Conservation (phyloP, 2,329 filamentous ascomycete species). For the Macroventuria anomochaeta region DNA sequence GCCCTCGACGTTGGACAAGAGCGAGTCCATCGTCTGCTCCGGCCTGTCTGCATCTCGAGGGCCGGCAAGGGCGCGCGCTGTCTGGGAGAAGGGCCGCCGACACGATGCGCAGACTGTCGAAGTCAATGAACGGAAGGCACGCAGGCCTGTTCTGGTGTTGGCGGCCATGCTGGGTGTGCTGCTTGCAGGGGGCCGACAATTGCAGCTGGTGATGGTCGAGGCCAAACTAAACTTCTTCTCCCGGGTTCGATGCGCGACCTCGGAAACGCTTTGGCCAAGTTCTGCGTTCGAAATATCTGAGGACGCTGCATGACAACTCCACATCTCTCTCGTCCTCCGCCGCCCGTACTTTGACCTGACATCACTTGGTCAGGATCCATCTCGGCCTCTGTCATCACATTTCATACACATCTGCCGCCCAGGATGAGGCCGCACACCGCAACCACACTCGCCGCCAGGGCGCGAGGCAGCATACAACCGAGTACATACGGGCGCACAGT, state of each 20-base stretch:
- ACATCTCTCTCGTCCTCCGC: slow-evolving; percentile 31
- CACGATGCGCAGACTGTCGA: slow-evolving; percentile 49
- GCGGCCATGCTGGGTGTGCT: slow-evolving; percentile 32
- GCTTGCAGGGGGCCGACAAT: slow-evolving; percentile 22
- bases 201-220: slow-evolving; percentile 16
- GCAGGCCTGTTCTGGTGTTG: slow-evolving; percentile 31
- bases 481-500: slow-evolving; percentile 53
- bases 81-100: slow-evolving; percentile 46
- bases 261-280: slow-evolving; percentile 1
- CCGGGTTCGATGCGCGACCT: slow-evolving; percentile 13
- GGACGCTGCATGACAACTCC: slow-evolving; percentile 23
- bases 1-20: slow-evolving; percentile 24
- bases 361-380: slow-evolving; percentile 20
- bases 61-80: slow-evolving; percentile 27
- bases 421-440: slow-evolving; percentile 56
- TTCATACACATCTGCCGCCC: slow-evolving; percentile 14
- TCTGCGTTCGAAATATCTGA: slow-evolving; percentile 5
- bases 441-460: slow-evolving; percentile 50
- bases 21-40: slow-evolving; percentile 15
- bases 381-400: slow-evolving; percentile 13
- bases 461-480: slow-evolving; percentile 48
- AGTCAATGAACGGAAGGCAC: slow-evolving; percentile 40
- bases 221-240: slow-evolving; percentile 17
- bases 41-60: slow-evolving; percentile 11
- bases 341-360: slow-evolving; percentile 21